A percentile compares a stretch with the other conserved stretches of the same genome.
Conservation (phyloP, 306 rosid genomes). For the Pterocarpus santalinus region DNA sequence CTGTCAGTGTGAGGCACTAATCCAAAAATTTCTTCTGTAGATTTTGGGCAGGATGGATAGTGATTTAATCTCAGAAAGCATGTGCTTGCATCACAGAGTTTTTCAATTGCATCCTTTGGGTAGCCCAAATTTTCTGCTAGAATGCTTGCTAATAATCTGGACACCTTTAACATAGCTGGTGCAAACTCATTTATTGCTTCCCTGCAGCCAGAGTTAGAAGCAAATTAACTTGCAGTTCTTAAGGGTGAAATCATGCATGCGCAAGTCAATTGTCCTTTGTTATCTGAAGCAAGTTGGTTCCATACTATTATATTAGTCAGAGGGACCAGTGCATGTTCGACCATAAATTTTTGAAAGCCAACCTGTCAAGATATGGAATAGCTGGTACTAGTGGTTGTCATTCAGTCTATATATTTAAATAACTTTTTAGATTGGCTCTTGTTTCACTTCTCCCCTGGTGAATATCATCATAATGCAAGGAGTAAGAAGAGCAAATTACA, state of each 20-base stretch:
- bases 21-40: slow-evolving; percentile 67
- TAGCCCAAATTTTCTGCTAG: slow-evolving; percentile 73
- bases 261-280: slow-evolving; percentile 7
- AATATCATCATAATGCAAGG: background rate
- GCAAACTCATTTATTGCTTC: slow-evolving; percentile 79
- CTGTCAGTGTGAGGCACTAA: slow-evolving; percentile 95
- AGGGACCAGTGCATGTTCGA: slow-evolving; percentile 39
- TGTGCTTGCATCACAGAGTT: slow-evolving; percentile 75
- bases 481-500: background rate
- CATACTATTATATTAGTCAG: slow-evolving; percentile 43
- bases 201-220: slow-evolving; percentile 55
- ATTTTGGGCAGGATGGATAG: slow-evolving; percentile 77
- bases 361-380: slow-evolving; percentile 51
- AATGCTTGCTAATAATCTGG: slow-evolving; percentile 71
- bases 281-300: slow-evolving; percentile 13
- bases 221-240: slow-evolving; percentile 37
- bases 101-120: slow-evolving; percentile 57
- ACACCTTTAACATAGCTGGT: slow-evolving; percentile 75
- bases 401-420: background rate
- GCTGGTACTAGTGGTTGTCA: slow-evolving; percentile 16
- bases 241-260: slow-evolving; percentile 41
- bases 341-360: slow-evolving; percentile 44
- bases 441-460: slow-evolving; percentile 20
- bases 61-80: slow-evolving; percentile 88
- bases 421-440: slow-evolving; percentile 6